Base-by-base conservation (phyloP, 2,329 filamentous ascomycete genomes). In the Ceratocystis ficicola region DNA sequence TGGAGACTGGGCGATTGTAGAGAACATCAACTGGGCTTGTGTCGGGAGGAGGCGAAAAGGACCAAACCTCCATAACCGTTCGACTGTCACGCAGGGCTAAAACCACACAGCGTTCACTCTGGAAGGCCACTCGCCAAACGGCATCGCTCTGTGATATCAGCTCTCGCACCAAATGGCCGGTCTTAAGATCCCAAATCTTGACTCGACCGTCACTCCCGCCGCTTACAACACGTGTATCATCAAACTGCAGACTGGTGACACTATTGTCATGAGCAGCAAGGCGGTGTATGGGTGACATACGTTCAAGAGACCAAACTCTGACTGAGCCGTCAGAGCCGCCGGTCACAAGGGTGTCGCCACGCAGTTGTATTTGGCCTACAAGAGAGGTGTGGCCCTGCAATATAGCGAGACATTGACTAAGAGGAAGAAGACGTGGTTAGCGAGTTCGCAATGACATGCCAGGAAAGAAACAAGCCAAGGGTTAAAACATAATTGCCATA, bases 51-150 rank as follows among this genome's bases (percentile, higher is more conserved):
- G 93, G 92, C 3, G 93, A 91, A 74, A 96, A 96, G 8, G 89
- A 93, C 90, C 91, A 96, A 2, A 96, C 90, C 86, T 99, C 94
- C 94, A 99, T 99, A 69, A 97, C 88, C 0, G 95, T 97, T 69
- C 92, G 86, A 66, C 86, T 87, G 64, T 85, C 85, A 68, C 93
- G 83, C 71, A 90, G 87, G 7, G 94, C 94, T 81, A 99, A 89
- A 41, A 96, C 93, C 36, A 99, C 93, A 67, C 93, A 95, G 75
- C 96, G 97, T 76, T 99, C 94, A 70, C 96, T 93, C 73, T 99
- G 94, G 74, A 99, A 99, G 0, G 95, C 94, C 44, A 99, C 93
- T 68, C 94, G 84, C 94, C 94, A 99, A 0, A 99, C 94, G 17
- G 93, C 92, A 73, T 99, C 93, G 0, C 93, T 90, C 64, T 93